A percentile compares a stretch with the other conserved stretches of the same genome.
Conservation (phyloP, 768 basidiomycete species). For the Infundibulicybe gibba region DNA sequence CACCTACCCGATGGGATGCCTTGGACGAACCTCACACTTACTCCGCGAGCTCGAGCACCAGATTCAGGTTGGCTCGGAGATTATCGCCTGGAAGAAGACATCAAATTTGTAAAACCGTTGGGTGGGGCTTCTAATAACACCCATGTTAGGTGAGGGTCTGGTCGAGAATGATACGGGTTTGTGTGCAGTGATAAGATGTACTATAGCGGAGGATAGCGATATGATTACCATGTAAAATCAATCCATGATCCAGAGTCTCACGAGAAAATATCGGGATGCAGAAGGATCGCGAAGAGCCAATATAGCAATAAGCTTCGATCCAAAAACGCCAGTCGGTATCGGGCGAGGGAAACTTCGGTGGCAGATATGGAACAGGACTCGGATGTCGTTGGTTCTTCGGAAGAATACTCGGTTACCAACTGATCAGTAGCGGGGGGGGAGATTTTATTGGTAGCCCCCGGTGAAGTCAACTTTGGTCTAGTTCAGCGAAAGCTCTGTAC, state of each 20-base stretch:
- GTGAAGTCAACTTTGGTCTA: constrained; percentile 43
- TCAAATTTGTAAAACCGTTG: too few relatives aligned
- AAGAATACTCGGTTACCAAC: constrained; percentile 1
- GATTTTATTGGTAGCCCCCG: constrained; percentile 52
- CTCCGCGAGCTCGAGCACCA: too few relatives aligned
- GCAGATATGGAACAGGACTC: constrained; percentile 58
- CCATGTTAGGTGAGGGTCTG: too few relatives aligned
- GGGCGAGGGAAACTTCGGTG: constrained; percentile 67
- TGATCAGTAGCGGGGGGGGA: neutral
- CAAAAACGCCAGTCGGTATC: constrained; percentile 65
- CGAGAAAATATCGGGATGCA: constrained; percentile 74
- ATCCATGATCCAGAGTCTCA: constrained; percentile 60
- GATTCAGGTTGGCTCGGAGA: too few relatives aligned
- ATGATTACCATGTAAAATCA: constrained; percentile 10
- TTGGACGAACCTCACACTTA: too few relatives aligned
- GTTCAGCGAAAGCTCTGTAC: constrained; percentile 61
- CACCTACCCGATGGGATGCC: too few relatives aligned
- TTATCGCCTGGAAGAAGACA: too few relatives aligned
- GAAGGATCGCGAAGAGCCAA: constrained; percentile 60
- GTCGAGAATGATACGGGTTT: too few relatives aligned
- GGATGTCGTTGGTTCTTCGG: constrained; percentile 33
- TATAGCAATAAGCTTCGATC: constrained; percentile 60
- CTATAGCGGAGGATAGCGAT: too few relatives aligned
- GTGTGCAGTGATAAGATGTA: too few relatives aligned
- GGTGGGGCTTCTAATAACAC: too few relatives aligned